Base-by-base conservation (phyloP, 345 rosid species). In the Arabis alpina region DNA sequence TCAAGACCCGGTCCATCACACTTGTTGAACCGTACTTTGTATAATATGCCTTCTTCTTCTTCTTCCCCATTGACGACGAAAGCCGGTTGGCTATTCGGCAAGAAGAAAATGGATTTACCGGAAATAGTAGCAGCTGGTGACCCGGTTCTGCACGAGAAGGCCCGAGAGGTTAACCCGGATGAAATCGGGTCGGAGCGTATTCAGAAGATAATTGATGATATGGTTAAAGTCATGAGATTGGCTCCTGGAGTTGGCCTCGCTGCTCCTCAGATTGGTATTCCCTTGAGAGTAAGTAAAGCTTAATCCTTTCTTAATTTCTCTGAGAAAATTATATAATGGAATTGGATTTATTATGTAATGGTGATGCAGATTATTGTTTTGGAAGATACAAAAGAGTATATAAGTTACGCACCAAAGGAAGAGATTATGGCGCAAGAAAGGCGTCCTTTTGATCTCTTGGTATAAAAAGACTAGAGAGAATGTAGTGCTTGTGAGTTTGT, bases 181-280 rank as follows among this genome's bases (percentile, higher is more conserved):
- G 97, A 93, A 40, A 85, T 91, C 39, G 86, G 86, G 68, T 89
- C 93, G 59, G 97, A 89, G 65, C 83, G 83, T 82, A 77, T 93
- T n/a, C 94, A 86, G 88, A 89, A 85, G 85, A 85, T 89, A 49
- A 83, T 93, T 65, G 93, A 87, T 74, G 88, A 84, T 69, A 87
- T 89, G 98, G 74, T 93, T 12, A 75, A 77, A 71, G 88, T 62
- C 8, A 87, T 91, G 97, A 79, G 96, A 71, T 73, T 65, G 51
- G 96, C 93, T 66, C 98, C 96, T 53, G 97, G 98, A 13, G 96
- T 89, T 72, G 97, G 98, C 1, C 90, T 93, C 9, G 97, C 98
- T 61, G 96, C 98, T 67, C 97, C 98, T 60, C 97, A 91, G 68
- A 89, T 93, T 76, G 97, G 98, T 49, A 27, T 91, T 67, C 94